Base-by-base conservation (phyloP, 768 basidiomycete species). In the Boletellus sp. region DNA sequence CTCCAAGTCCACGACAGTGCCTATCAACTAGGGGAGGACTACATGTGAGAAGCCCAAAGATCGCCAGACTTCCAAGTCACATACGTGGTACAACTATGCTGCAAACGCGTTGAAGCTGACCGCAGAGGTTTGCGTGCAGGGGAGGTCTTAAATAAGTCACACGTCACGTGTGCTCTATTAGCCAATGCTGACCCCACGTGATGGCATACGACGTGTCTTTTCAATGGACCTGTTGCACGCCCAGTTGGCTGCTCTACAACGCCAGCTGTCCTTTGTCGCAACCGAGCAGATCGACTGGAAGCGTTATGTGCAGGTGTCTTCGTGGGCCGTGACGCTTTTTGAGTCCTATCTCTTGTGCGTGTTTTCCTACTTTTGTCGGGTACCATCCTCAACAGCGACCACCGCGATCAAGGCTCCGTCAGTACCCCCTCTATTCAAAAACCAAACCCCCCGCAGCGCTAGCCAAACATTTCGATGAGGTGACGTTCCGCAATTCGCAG, bases 401-500 rank as follows among this genome's bases (percentile, higher is more conserved):
- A 28, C 28, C 28, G 9, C 17, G 13, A 34, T 36, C 19, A 32
- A 80, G 78, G 68, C 64, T 86, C 38, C 85, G 93, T 8, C 94
- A 97, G 68, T 88, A 90, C 59, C 90, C 90, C 3, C 74, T 90
- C 40, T 94, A 93, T 65, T 84, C 82, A 8, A 91, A 85, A 60
- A 78, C 74, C 0, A 74, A 76, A 33, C 93, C 89, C 0, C 91
- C 92, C 1, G 63, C 78, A 3, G 82, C 80, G 3, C 78, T 96
- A 3, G 82, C 79, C 4, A 68, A 68, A 2, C 85, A 92, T 64
- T 84, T 94, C 58, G 76, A 78, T 15, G 63, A 70, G 10, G 80
- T 85, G 3, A 83, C 82, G 13, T 95, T 94, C 67, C 75, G 82
- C 53, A 96, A 96, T 61, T 94, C 92, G 0, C 95, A 99, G 66